Percentiles rank a stretch among this genome's conserved stretches.
phyloP scores from a whole-genome alignment of 805 yeast species.

The Hermanozyma aechmeae region DNA sequence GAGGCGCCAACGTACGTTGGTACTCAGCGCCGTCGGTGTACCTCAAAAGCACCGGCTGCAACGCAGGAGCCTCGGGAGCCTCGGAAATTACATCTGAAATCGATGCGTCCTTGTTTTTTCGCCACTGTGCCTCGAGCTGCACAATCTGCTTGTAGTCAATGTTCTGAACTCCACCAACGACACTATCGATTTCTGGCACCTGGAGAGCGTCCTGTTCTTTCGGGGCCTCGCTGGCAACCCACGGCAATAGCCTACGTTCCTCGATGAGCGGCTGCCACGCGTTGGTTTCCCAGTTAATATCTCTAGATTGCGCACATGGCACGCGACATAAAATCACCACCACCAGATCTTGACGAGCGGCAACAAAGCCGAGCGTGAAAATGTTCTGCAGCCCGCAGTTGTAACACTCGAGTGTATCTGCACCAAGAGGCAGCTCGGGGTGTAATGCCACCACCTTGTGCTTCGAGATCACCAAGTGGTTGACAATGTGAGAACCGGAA shows the following conservation, averaged over 20 bases:
- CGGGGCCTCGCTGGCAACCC: conserved; percentile 69
- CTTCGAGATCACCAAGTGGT: conserved; percentile 72
- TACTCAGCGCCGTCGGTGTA: conserved; percentile 80
- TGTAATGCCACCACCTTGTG: conserved; percentile 72
- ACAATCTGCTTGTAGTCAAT: conserved; percentile 60
- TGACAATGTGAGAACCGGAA: conserved; percentile 71
- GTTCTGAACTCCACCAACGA: too few relatives aligned
- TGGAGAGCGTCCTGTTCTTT: conserved; percentile 54
- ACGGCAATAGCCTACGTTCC: conserved; percentile 64
- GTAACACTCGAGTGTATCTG: conserved; percentile 79
- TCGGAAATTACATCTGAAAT: conserved; percentile 53
- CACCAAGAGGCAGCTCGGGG: conserved; percentile 79
- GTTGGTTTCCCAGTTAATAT: conserved; percentile 75
- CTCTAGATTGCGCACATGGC: conserved; percentile 76
- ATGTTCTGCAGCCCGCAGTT: conserved; percentile 79
- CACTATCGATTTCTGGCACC: conserved; percentile 27
- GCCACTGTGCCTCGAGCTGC: conserved; percentile 76
- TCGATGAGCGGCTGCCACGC: conserved; percentile 86
- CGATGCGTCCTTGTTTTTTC: conserved; percentile 60
- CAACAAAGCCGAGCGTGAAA: conserved; percentile 75
- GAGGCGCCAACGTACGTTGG: conserved; percentile 77
- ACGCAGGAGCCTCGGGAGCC: conserved; percentile 37
- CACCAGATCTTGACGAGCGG: conserved; percentile 79
- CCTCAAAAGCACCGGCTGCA: conserved; percentile 64
- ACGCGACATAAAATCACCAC: conserved; percentile 81